Evolutionary conservation across 73 alveolate species (phyloP).

Genomic region (Blepharisma stoltei): DNA sequence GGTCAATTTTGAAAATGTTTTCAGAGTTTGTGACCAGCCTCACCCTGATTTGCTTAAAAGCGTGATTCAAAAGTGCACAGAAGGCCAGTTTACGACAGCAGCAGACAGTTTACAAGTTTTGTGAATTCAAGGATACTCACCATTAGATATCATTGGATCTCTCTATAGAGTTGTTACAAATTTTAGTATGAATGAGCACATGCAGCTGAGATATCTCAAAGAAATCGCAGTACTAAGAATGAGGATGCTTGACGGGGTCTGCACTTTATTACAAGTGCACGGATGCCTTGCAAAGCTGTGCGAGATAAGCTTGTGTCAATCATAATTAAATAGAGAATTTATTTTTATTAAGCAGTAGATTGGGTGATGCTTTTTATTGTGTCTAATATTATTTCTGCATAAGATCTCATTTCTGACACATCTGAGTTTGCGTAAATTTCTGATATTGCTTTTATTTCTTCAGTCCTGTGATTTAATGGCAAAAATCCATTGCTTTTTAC

Average conservation of each 20-base stretch:
- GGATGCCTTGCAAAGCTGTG: slow-evolving; percentile 78
- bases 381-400: too few species aligned
- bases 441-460: too few species aligned
- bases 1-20: slow-evolving; percentile 89
- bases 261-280: slow-evolving; percentile 75
- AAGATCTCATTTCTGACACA: too few species aligned
- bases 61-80: slow-evolving; percentile 60
- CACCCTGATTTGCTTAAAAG: slow-evolving; percentile 83
- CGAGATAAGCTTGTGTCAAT: neutral
- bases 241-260: slow-evolving; percentile 92
- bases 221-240: slow-evolving; percentile 83
- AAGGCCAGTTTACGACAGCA: slow-evolving; percentile 71
- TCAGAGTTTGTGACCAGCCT: slow-evolving; percentile 95
- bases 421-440: too few species aligned
- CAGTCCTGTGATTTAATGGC: too few species aligned
- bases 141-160: slow-evolving; percentile 81
- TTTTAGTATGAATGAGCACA: slow-evolving; percentile 73
- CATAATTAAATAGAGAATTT: too few species aligned
- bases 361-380: too few species aligned
- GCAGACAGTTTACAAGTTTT: slow-evolving; percentile 55
- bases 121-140: slow-evolving; percentile 84
- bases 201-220: slow-evolving; percentile 72
- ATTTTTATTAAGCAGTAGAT: too few species aligned
- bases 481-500: too few species aligned
- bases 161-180: slow-evolving; percentile 79